Base-by-base conservation (phyloP, 345 rosid species). In the Syzygium aromaticum region DNA sequence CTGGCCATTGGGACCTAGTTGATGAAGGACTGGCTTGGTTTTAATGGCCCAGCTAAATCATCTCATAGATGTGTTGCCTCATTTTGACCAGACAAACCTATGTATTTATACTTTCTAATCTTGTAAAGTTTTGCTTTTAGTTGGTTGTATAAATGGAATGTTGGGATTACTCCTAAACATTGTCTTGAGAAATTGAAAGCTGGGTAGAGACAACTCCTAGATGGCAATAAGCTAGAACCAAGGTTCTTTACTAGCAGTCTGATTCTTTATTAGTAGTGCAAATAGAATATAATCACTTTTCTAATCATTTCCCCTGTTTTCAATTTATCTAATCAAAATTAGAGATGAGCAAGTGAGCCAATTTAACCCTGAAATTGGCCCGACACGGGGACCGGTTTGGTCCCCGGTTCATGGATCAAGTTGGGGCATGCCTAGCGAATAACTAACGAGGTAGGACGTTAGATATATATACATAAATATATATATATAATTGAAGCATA, bases 201-300 rank as follows among this genome's bases (percentile, higher is more conserved):
- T 43, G 46, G 46, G 46, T 43, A 43, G 46, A 43, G 46, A 43
- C 46, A 43, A 43, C 46, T 43, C 46, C n/a, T 25, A 77, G 51
- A 89, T 5, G 92, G 94, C 84, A 92, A 88, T 23, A 92, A 91
- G 90, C 99, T 97, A 2, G 99, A 98, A 87, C 98, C 98, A 21
- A 98, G 64, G 28, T 54, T 54, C 27, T 54, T 51, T 51, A 8
- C 11, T 51, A 9, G 9, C 51, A 51, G 11, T 51, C 11, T 51
- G 51, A 51, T 51, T 51, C 11, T 51, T 51, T 51, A 9, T 51
- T 8, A 51, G 51, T 51, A 51, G 11, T 49, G 51, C 51, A 0
- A 51, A 51, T 51, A 3, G 51, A 56, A 23, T 56, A 12, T 9
- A 10, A 25, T 23, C 11, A 9, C 43, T 30, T 30, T 16, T 64